phyloP scores from a whole-genome alignment of 176 grass and related monocot genomes.

The Pontederia crassipes region DNA sequence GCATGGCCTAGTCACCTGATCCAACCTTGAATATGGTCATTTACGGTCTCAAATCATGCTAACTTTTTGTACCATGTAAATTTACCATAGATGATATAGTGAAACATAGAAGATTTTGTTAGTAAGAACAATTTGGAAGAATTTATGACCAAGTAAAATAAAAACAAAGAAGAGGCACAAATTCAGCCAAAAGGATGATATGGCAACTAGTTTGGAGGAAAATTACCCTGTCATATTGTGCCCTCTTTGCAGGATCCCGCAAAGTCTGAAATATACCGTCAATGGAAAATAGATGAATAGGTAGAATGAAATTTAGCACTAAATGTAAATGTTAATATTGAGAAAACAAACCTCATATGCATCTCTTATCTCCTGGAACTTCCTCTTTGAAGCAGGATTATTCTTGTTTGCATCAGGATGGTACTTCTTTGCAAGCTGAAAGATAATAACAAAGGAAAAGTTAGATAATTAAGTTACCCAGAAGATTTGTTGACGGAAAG shows the following conservation, averaged over 20 bases:
- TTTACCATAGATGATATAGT: no score
- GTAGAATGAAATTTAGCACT: conserved; percentile 10
- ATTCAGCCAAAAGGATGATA: conserved; percentile 1
- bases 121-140: no score
- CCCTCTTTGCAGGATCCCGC: conserved; percentile 69
- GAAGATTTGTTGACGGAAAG: no score
- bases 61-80: no score
- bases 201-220: neutral
- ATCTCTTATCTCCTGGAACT: conserved; percentile 89
- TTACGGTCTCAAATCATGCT: no score
- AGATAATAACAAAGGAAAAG: neutral
- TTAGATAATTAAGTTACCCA: neutral
- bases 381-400: conserved; percentile 62
- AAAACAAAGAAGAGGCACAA: conserved; percentile 18
- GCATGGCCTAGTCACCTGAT: no score
- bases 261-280: conserved; percentile 44
- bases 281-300: conserved; percentile 22
- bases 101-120: no score
- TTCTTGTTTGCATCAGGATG: conserved; percentile 85
- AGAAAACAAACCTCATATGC: conserved; percentile 80
- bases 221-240: conserved; percentile 76
- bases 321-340: conserved; percentile 10
- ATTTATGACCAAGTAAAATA: no score
- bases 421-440: conserved; percentile 92
- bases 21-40: no score